These are phyloP conservation scores for Ophiostoma montium DNA, from an alignment of 2,329 filamentous ascomycete species.

Conservation along the genomic window DNA sequence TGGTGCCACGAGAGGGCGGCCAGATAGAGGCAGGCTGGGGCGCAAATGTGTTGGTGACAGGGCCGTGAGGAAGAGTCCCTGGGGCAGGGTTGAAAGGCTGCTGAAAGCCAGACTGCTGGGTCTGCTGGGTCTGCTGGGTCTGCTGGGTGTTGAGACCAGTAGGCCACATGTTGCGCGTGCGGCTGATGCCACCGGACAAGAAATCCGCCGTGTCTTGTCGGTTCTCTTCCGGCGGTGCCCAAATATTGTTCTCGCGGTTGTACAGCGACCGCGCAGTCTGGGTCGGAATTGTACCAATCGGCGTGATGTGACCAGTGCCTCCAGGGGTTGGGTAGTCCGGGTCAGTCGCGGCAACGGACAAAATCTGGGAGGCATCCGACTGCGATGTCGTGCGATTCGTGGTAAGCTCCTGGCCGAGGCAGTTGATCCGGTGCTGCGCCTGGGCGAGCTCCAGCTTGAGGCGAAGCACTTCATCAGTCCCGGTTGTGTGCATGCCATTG, in stretches of 20 bases:
- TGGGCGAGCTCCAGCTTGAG: constrained; percentile 58
- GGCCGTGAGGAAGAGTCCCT: constrained; percentile 18
- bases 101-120: constrained; percentile 15
- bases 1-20: constrained; percentile 28
- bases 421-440: constrained; percentile 55
- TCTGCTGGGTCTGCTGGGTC: too few relatives aligned
- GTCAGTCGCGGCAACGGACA: constrained; percentile 31
- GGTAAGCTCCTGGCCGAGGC: constrained; percentile 54
- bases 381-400: constrained; percentile 44
- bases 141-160: constrained; percentile 24
- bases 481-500: constrained; percentile 33
- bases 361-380: constrained; percentile 40
- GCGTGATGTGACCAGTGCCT: constrained; percentile 2
- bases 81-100: constrained; percentile 12
- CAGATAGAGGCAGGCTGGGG: constrained; percentile 29
- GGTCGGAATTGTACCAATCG: constrained; percentile 12
- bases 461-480: constrained; percentile 45
- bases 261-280: constrained; percentile 24
- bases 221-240: constrained; percentile 39
- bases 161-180: constrained; percentile 9
- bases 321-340: constrained; percentile 15
- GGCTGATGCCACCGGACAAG: constrained; percentile 26
- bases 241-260: constrained; percentile 31
- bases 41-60: constrained; percentile 17
- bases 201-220: constrained; percentile 44